Conservation (phyloP, 805 yeast genomes). For the Pichia thaimueangensis region DNA sequence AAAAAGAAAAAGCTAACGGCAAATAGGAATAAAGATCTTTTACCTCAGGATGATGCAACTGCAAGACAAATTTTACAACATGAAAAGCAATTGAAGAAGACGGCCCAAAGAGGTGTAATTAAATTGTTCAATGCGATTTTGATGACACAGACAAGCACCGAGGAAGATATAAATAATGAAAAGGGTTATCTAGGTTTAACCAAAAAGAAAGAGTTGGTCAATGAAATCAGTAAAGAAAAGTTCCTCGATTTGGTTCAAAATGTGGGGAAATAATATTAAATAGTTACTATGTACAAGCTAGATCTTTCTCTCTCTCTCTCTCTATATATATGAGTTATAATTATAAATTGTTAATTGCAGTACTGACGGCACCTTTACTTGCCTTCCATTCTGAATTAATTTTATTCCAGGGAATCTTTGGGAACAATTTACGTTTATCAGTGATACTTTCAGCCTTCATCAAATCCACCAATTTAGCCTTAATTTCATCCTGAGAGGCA, state of each 20-base stretch:
- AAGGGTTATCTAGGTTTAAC: conserved; percentile 33
- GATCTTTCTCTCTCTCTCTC: background rate
- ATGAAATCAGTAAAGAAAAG: conserved; percentile 81
- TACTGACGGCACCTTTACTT: conserved; percentile 26
- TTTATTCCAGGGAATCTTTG: conserved; percentile 31
- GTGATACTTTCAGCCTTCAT: conserved; percentile 22
- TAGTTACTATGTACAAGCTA: background rate
- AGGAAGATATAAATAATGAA: conserved; percentile 41
- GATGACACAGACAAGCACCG: conserved; percentile 74
- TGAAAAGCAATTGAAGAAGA: conserved; percentile 63
- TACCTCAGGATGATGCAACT: conserved; percentile 54
- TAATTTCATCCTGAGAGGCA: conserved; percentile 31
- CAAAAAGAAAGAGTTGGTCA: conserved; percentile 53
- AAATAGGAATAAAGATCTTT: conserved; percentile 58
- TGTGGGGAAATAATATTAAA: conserved; percentile 44
- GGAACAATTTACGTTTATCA: conserved; percentile 23
- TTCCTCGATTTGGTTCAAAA: conserved; percentile 83
- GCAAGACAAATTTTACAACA: conserved; percentile 44
- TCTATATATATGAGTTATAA: background rate
- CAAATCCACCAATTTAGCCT: conserved; percentile 24
- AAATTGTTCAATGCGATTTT: conserved; percentile 27
- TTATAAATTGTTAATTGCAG: conserved; percentile 25
- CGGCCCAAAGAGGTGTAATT: conserved; percentile 38
- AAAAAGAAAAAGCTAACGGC: conserved; percentile 61
- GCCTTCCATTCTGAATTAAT: conserved; percentile 33